Base-by-base conservation (phyloP, 2,329 filamentous ascomycete genomes). In the Leptographium lundbergii region DNA sequence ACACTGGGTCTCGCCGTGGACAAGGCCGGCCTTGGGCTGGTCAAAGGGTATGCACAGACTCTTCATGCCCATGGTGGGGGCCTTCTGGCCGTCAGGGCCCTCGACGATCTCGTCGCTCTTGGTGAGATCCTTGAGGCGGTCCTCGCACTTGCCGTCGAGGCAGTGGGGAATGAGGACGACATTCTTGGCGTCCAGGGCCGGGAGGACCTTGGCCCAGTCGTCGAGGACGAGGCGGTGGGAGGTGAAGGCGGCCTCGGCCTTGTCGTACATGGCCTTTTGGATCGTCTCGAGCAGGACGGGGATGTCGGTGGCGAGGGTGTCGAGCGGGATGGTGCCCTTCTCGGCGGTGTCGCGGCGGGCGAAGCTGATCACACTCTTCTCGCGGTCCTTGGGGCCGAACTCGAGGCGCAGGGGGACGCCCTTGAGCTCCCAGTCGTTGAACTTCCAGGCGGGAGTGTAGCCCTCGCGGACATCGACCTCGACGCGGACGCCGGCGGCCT, bases 341-440 rank as follows among this genome's bases (percentile, higher is more conserved):
- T 87, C 87, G 61, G 84, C 84, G 22, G 88, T 88, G 71, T 99
- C 94, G 67, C 95, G 89, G 68, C 94, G 89, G 25, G 91, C 89
- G 63, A 82, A 89, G 63, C 87, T 89, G 65, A 97, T 87, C 50
- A 91, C 88, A 60, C 87, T 82, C 70, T 91, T 89, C 64, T 88
- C 89, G 14, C 87, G 86, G 70, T 97, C 94, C 74, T 95, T 95
- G 67, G 94, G 92, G 6, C 95, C 95, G 69, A 96, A 96, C 73
- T 99, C 94, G 61, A 99, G 81, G 61, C 94, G 88, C 45, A 99
- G 82, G 54, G 95, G 94, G 50, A 97, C 88, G 70, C 95, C 94
- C 75, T 92, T 95, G 67, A 97, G 81, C 73, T 99, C 95, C 90
- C 91, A 96, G 74, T 99, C 91, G 75, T 95, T 95, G 79, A 99